Evolutionary conservation across 2,329 filamentous ascomycete genomes (phyloP).

Genomic region (Kalaharituber pfeilii): DNA sequence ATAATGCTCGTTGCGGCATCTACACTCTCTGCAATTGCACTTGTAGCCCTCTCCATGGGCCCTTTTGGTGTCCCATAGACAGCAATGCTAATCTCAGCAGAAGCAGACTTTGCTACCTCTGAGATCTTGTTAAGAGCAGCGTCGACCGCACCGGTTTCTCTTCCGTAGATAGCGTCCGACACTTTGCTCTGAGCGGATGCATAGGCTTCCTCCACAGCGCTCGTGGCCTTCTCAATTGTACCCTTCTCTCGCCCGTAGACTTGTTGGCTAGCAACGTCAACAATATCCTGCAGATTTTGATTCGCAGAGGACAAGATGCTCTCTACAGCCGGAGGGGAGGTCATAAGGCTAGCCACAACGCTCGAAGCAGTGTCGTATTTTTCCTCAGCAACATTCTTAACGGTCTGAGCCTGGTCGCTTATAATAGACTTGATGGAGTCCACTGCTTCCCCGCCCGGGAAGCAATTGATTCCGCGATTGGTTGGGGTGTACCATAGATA

Average conservation of each 20-base stretch:
- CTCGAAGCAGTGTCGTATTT: slow-evolving; percentile 33
- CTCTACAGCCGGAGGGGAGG: slow-evolving; percentile 41
- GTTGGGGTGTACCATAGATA: slow-evolving; percentile 27
- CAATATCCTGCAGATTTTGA: slow-evolving; percentile 39
- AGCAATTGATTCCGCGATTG: slow-evolving; percentile 36
- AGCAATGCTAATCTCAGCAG: slow-evolving; percentile 38
- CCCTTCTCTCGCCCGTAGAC: slow-evolving; percentile 41
- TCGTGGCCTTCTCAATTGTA: slow-evolving; percentile 36
- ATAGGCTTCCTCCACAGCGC: slow-evolving; percentile 37
- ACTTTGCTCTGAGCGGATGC: slow-evolving; percentile 33
- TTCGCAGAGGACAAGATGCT: slow-evolving; percentile 40
- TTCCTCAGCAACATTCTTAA: slow-evolving; percentile 16
- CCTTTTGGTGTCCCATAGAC: slow-evolving; percentile 35
- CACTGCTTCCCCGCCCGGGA: slow-evolving; percentile 29
- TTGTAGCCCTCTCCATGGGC: not conserved
- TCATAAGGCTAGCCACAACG: slow-evolving; percentile 35
- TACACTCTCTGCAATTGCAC: slow-evolving; percentile 7
- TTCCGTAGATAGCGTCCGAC: slow-evolving; percentile 40
- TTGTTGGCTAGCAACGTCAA: slow-evolving; percentile 40
- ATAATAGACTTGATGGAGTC: slow-evolving; percentile 27
- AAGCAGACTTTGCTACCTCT: slow-evolving; percentile 38
- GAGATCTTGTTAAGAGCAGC: slow-evolving; percentile 37
- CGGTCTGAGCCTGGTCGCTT: slow-evolving; percentile 18
- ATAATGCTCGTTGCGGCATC: slow-evolving; percentile 8
- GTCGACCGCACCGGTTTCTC: slow-evolving; percentile 35